Evolutionary conservation across 768 basidiomycete genomes (phyloP).

Genomic region (Hypsizygus marmoreus): DNA sequence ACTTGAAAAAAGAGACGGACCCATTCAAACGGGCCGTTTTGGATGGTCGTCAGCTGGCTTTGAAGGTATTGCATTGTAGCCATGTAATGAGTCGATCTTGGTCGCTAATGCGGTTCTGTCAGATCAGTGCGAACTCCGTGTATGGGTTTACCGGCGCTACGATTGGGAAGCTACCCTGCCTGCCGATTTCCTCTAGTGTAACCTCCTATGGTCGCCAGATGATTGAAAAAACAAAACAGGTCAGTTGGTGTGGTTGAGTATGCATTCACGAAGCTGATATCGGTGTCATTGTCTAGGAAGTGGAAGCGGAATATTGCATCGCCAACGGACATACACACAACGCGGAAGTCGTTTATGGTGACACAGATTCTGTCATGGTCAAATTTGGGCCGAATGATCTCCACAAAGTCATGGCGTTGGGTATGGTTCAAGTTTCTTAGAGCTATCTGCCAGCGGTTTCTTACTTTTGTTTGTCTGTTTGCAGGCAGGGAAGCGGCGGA

Average conservation of each 20-base stretch:
- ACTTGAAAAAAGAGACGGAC: slow-evolving; percentile 95
- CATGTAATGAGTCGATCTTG: not conserved
- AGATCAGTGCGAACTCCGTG: slow-evolving; percentile 99
- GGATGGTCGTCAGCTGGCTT: slow-evolving; percentile 94
- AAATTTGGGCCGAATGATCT: slow-evolving; percentile 92
- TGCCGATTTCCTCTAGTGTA: slow-evolving; percentile 92
- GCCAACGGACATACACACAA: slow-evolving; percentile 85
- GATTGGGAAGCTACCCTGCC: slow-evolving; percentile 93
- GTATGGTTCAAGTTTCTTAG: slow-evolving; percentile 39
- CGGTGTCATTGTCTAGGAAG: slow-evolving; percentile 53
- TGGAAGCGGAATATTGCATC: slow-evolving; percentile 83
- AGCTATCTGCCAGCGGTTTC: not conserved
- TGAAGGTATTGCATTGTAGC: slow-evolving; percentile 69
- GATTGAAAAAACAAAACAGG: slow-evolving; percentile 96
- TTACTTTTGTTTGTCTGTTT: slow-evolving; percentile 6
- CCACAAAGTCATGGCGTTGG: slow-evolving; percentile 84
- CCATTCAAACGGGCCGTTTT: slow-evolving; percentile 96
- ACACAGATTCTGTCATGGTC: slow-evolving; percentile 99
- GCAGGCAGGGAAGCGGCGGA: slow-evolving; percentile 91
- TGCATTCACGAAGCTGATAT: not conserved
- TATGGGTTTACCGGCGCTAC: slow-evolving; percentile 99
- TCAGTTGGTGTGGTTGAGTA: slow-evolving; percentile 26
- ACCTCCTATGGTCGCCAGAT: slow-evolving; percentile 98
- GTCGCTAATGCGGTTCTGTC: not conserved
- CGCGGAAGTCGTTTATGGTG: slow-evolving; percentile 96